phyloP scores from a whole-genome alignment of 2,329 filamentous ascomycete genomes.

The Coniochaeta sp. region DNA sequence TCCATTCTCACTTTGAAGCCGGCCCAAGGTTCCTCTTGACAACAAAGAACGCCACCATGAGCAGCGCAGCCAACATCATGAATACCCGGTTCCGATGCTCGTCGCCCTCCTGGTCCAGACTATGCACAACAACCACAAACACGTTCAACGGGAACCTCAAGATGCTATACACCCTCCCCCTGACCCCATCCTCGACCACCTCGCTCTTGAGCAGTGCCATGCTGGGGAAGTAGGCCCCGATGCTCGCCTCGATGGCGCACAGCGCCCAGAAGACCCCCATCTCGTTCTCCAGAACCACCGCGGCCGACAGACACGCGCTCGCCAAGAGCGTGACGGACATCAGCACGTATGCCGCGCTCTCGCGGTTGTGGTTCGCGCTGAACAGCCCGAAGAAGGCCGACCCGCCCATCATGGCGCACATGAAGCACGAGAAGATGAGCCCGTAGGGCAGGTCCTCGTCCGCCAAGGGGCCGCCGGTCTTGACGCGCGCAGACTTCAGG shows the following conservation, averaged over 20 bases:
- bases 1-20: neutral
- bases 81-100: conserved; percentile 21
- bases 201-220: conserved; percentile 47
- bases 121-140: conserved; percentile 41
- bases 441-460: conserved; percentile 31
- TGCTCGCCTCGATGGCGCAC: conserved; percentile 47
- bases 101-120: conserved; percentile 33
- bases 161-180: conserved; percentile 48
- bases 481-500: conserved; percentile 32
- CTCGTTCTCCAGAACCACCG: conserved; percentile 33
- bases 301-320: conserved; percentile 29
- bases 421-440: conserved; percentile 47
- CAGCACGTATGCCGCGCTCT: conserved; percentile 23
- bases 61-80: conserved; percentile 7
- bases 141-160: conserved; percentile 49
- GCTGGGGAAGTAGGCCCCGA: conserved; percentile 50
- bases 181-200: conserved; percentile 42
- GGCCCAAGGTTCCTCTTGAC: conserved; percentile 3
- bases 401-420: conserved; percentile 50
- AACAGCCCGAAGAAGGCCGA: conserved; percentile 35
- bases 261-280: conserved; percentile 45
- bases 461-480: conserved; percentile 9
- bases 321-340: conserved; percentile 24
- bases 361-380: conserved; percentile 19
- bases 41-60: conserved; percentile 7